Percentiles rank a stretch among this genome's conserved stretches.
Conservation (phyloP, 495 filamentous ascomycete species). For the Umbilicaria muhlenbergii region DNA sequence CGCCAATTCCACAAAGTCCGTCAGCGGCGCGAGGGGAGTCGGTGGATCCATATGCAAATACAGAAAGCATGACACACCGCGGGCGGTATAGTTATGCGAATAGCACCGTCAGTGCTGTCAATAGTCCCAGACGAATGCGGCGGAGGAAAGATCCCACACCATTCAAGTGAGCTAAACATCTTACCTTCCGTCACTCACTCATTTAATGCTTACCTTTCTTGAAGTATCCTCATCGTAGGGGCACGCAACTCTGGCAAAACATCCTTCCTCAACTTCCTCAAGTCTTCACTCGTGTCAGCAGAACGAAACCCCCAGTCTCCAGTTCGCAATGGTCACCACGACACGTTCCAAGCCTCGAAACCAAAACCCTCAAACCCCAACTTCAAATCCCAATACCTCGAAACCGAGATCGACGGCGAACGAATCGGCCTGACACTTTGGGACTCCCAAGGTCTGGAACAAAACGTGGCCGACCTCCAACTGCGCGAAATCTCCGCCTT, state of each 20-base stretch:
- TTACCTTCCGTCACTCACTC: neutral
- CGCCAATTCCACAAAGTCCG: conserved; percentile 24
- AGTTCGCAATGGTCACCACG: conserved; percentile 14
- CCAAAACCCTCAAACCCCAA: conserved; percentile 30
- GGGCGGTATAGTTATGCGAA: conserved; percentile 95
- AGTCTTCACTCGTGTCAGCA: conserved; percentile 64
- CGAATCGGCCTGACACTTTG: conserved; percentile 86
- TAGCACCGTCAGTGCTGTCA: conserved; percentile 79
- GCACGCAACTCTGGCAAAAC: conserved; percentile 85
- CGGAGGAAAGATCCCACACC: conserved; percentile 93
- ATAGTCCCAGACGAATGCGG: conserved; percentile 82
- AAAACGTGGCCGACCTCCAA: conserved; percentile 85
- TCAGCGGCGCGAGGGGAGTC: conserved; percentile 18
- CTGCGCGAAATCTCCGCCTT: conserved; percentile 81
- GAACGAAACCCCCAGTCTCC: conserved; percentile 53
- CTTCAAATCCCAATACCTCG: conserved; percentile 76
- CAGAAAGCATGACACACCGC: conserved; percentile 93
- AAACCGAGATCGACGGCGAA: conserved; percentile 88
- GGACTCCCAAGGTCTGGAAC: conserved; percentile 90
- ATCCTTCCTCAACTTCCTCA: conserved; percentile 91
- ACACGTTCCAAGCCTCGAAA: conserved; percentile 29
- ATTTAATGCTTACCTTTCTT: conserved; percentile 3
- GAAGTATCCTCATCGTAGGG: conserved; percentile 82
- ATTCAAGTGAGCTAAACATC: conserved; percentile 67
- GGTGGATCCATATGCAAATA: conserved; percentile 62